Conservation (phyloP, 345 rosid species). For the Eucalyptus urophylla region DNA sequence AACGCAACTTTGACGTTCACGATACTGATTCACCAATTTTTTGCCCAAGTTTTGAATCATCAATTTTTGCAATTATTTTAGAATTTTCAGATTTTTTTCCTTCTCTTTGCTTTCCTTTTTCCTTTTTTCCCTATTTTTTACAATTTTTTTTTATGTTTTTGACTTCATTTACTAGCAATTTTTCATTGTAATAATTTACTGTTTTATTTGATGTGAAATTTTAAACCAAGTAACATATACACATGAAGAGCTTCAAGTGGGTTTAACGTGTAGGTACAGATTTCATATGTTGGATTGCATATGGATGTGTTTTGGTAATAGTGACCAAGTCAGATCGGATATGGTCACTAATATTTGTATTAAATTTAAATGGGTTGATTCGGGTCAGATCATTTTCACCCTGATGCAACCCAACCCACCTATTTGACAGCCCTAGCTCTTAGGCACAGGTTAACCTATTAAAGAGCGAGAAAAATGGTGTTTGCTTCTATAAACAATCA, state of each 20-base stretch:
- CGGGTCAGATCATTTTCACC: background rate
- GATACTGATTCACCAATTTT: background rate
- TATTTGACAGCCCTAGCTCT: background rate
- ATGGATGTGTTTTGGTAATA: background rate
- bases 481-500: background rate
- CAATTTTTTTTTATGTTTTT: background rate
- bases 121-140: background rate
- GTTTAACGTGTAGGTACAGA: background rate
- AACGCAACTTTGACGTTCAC: background rate
- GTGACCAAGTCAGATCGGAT: background rate
- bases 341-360: background rate
- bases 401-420: background rate
- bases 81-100: background rate
- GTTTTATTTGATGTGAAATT: background rate
- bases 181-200: background rate
- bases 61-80: background rate
- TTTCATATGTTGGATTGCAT: background rate
- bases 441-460: background rate
- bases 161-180: background rate
- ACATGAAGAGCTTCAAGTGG: background rate
- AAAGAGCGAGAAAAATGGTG: background rate
- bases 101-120: background rate
- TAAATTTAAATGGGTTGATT: background rate
- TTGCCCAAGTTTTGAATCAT: background rate
- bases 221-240: background rate